A percentile compares a stretch with the other conserved stretches of the same genome.
Evolutionary conservation across 345 rosid genomes (phyloP).

Genomic region (Limnanthes douglasii): DNA sequence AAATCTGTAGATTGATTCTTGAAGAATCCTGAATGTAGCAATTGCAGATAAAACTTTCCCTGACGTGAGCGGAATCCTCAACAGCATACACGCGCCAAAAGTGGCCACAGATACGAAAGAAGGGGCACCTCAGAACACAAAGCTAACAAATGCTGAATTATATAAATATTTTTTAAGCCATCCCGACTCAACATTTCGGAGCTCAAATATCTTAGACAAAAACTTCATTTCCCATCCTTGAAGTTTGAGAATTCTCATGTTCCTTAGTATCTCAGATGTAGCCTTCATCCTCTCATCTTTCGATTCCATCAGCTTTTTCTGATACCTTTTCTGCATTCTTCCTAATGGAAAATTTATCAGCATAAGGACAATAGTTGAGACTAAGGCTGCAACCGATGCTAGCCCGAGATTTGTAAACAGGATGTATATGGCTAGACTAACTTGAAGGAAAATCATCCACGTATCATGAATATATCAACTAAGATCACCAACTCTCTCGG

Average conservation of each 20-base stretch:
- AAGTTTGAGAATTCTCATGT: constrained; percentile 70
- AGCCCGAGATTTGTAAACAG: constrained; percentile 47
- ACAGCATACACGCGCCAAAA: constrained; percentile 41
- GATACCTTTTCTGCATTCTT: constrained; percentile 41
- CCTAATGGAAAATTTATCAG: constrained; percentile 39
- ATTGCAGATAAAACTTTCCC: constrained; percentile 67
- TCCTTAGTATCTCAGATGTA: constrained; percentile 47
- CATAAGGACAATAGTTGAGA: constrained; percentile 42
- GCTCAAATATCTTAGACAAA: constrained; percentile 36
- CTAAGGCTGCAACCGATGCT: constrained; percentile 38
- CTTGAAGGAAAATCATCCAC: constrained; percentile 42
- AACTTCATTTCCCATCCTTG: constrained; percentile 80
- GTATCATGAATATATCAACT: constrained; percentile 46
- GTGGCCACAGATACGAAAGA: constrained; percentile 45
- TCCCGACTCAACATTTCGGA: constrained; percentile 30
- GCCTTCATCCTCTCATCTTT: constrained; percentile 56
- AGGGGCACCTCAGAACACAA: constrained; percentile 58
- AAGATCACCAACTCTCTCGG: constrained; percentile 40
- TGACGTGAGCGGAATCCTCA: constrained; percentile 45
- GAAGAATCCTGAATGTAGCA: constrained; percentile 58
- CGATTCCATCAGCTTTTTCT: constrained; percentile 57
- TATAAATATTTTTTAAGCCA: constrained; percentile 48
- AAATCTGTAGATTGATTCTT: constrained; percentile 39
- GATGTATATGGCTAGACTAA: constrained; percentile 34
- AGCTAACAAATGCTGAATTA: constrained; percentile 28